Percentiles rank a stretch among this genome's conserved stretches.
These are phyloP conservation scores for Uronychia setigera DNA, from an alignment of 73 alveolate genomes.

Conservation along the genomic window DNA sequence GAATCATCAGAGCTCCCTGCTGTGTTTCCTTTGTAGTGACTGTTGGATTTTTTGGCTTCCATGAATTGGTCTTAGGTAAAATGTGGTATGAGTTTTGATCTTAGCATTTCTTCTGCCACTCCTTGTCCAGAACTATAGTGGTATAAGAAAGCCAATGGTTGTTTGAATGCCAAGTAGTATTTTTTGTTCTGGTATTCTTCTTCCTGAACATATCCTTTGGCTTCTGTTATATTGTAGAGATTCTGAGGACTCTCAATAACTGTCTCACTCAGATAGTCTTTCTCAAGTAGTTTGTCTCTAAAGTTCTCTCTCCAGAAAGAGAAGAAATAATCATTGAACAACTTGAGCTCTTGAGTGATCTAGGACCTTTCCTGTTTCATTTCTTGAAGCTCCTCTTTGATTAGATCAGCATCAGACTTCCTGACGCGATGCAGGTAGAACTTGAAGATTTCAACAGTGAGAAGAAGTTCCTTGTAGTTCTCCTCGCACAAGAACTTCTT, in stretches of 20 bases:
- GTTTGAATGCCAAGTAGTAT: neutral
- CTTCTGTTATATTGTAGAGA: neutral
- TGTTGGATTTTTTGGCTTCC: neutral
- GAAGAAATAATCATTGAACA: neutral
- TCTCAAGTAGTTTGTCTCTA: neutral
- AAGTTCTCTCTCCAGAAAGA: neutral
- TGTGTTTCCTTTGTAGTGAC: neutral
- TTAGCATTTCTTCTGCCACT: neutral
- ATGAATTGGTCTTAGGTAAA: neutral
- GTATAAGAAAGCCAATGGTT: neutral
- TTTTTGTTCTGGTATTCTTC: neutral
- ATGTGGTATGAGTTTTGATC: neutral
- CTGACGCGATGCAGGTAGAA: neutral
- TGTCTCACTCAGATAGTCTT: neutral
- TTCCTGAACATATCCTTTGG: neutral
- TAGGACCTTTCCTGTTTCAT: neutral
- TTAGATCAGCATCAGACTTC: neutral
- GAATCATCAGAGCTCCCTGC: no score
- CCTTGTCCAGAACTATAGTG: neutral
- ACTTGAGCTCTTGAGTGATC: neutral
- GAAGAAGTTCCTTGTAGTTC: neutral
- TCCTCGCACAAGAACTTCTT: slow-evolving; percentile 1
- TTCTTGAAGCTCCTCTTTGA: neutral
- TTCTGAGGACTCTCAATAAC: neutral
- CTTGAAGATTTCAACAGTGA: neutral